Percentiles rank a stretch among this genome's conserved stretches.
Evolutionary conservation across 2,329 filamentous ascomycete genomes (phyloP).

Genomic region (Diaporthe sp.): DNA sequence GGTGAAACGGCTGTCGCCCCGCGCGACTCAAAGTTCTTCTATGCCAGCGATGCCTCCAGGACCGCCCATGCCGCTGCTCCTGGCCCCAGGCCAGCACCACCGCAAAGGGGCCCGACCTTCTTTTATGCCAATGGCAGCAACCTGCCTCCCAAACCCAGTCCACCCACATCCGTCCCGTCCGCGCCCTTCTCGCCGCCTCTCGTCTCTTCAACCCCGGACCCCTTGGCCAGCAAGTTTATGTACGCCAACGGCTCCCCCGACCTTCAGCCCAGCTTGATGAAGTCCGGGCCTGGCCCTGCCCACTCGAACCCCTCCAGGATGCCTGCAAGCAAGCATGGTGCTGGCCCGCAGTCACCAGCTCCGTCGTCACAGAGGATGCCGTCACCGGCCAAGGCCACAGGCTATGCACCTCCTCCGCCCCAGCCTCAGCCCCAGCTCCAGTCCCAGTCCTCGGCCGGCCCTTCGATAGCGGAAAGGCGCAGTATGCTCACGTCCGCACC

Average conservation of each 20-base stretch:
- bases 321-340: conserved; percentile 51
- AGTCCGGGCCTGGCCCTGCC: conserved; percentile 55
- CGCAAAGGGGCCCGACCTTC: conserved; percentile 57
- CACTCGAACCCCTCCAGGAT: conserved; percentile 58
- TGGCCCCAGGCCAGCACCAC: conserved; percentile 38
- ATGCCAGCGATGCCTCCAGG: conserved; percentile 80
- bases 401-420: conserved; percentile 38
- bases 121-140: conserved; percentile 65
- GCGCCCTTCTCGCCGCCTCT: conserved; percentile 47
- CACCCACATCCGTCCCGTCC: conserved; percentile 38
- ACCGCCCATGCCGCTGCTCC: conserved; percentile 51
- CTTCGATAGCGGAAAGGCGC: conserved; percentile 42
- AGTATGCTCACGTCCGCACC: conserved; percentile 49
- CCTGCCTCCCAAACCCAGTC: conserved; percentile 49
- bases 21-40: conserved; percentile 83
- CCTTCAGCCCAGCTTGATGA: conserved; percentile 49
- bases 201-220: conserved; percentile 49
- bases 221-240: conserved; percentile 73
- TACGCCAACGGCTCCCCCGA: conserved; percentile 76
- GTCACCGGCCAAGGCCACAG: conserved; percentile 53
- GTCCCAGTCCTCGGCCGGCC: conserved; percentile 30
- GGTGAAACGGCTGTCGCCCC: conserved; percentile 44
- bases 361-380: conserved; percentile 53
- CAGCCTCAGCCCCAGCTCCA: conserved; percentile 36
- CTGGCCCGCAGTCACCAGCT: conserved; percentile 42